Conservation (phyloP, 2,329 filamentous ascomycete species). For the Colletotrichum tropicale region DNA sequence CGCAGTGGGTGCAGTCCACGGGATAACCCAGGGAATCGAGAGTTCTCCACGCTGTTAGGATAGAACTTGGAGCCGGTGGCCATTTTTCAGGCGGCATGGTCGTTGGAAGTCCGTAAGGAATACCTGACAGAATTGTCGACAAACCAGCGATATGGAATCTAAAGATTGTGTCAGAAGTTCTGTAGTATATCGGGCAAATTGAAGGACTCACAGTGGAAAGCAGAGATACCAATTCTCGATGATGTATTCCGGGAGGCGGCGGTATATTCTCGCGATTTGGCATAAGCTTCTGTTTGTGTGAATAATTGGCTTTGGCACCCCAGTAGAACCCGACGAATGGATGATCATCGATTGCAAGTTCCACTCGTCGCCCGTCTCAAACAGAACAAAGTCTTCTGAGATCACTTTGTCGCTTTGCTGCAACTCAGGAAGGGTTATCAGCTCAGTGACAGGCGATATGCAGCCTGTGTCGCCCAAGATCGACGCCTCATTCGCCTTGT, state of each 20-base stretch:
- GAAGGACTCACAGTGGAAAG: neutral
- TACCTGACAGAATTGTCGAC: neutral
- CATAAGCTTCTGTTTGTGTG: constrained; percentile 10
- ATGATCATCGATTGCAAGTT: constrained; percentile 12
- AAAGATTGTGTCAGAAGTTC: neutral
- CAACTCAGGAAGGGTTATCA: neutral
- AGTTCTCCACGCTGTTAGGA: neutral
- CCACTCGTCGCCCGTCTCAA: constrained; percentile 1
- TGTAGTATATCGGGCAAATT: fast-evolving
- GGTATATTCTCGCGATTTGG: constrained; percentile 7
- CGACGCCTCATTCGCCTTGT: neutral
- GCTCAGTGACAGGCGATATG: neutral
- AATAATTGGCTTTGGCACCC: constrained; percentile 3
- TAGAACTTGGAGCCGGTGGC: constrained; percentile 12
- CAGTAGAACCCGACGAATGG: constrained; percentile 10
- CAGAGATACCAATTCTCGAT: constrained; percentile 16
- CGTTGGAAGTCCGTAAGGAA: constrained; percentile 2
- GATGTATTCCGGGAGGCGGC: neutral
- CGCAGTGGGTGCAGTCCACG: constrained; percentile 4
- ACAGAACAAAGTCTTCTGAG: neutral
- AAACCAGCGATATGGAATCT: constrained; percentile 8
- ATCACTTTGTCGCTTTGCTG: neutral
- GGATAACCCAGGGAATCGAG: neutral
- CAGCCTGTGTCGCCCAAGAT: neutral
- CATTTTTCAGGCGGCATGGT: neutral